Percentiles rank a stretch among this genome's conserved stretches.
Conservation (phyloP, 148 eudicot species). For the Amaranthus hypochondriacus region DNA sequence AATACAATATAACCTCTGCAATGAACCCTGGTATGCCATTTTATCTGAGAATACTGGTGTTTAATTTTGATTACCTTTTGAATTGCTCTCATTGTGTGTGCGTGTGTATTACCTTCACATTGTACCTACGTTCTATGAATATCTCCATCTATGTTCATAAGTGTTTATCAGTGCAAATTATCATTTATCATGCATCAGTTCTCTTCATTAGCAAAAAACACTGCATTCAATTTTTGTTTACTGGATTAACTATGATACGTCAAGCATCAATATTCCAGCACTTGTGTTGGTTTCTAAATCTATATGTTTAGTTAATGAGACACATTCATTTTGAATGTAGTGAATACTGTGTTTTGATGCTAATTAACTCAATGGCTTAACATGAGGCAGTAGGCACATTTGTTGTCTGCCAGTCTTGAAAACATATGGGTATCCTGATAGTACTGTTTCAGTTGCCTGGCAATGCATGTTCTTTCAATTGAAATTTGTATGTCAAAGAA, state of each 20-base stretch:
- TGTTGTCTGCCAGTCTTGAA: neutral
- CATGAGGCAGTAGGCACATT: too few relatives aligned
- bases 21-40: slow-evolving; percentile 84
- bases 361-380: too few relatives aligned
- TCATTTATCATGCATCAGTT: neutral
- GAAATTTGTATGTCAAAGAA: too few relatives aligned
- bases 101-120: neutral
- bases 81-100: neutral
- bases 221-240: neutral
- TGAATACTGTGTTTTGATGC: neutral
- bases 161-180: too few relatives aligned
- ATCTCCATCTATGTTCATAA: neutral
- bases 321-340: neutral
- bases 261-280: neutral
- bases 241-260: neutral
- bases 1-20: slow-evolving; percentile 89
- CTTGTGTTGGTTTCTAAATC: neutral
- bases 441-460: too few relatives aligned
- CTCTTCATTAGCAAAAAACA: neutral
- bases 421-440: too few relatives aligned
- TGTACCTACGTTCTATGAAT: too few relatives aligned
- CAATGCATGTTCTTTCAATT: too few relatives aligned
- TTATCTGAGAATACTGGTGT: neutral
- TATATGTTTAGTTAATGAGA: neutral
- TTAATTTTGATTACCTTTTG: neutral